Evolutionary conservation across 305 asterid genomes (phyloP), one percentile per base, ranked within the genome.

Genomic region (Ilex paraguariensis): DNA sequence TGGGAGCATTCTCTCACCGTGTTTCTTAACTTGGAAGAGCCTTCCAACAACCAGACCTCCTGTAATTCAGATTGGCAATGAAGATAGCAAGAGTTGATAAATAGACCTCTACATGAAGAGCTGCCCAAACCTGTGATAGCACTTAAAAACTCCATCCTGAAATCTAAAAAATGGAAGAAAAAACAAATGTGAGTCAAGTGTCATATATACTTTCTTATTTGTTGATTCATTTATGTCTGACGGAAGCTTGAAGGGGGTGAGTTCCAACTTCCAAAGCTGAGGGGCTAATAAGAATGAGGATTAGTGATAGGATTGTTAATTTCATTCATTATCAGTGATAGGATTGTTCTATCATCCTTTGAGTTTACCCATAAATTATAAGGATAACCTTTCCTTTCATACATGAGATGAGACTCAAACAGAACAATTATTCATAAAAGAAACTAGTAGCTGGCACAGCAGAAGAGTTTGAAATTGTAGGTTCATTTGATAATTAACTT

Each of bases 31-130:
- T 14, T 52, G 10, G 56, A 52, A 16, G 56, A 52, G 56, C 31
- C 56, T 14, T 52, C 31, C 28, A 52, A 14, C 30, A 52, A 52
- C 56, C 56, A 52, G 6, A 52, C 31, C 28, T 14, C 28, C 31
- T 14, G 56, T 21, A 52, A 21, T 52, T 52, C 56, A n/a, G 31
- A 6, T 52, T 52, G 56, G 56, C 56, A 52, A 10, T 52, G 56
- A 52, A 52, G 56, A 52, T 52, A 52, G n/a, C 56, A 52, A 52
- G 56, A 52, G 31, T 52, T 52, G 6, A 52, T 52, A 52, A 52
- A 52, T 14, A 52, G n/a, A 3, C 56, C 56, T 17, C 56, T 52
- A n/a, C 28, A 14, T 52, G 56, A 52, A 52, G 30, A 52, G 7
- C n/a, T 52, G 5, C 31, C 56, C 12, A 52, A 7, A 21, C 31